Evolutionary conservation across 225 moss, liverwort and hornwort species (phyloP).

Genomic region (Asterella californica): DNA sequence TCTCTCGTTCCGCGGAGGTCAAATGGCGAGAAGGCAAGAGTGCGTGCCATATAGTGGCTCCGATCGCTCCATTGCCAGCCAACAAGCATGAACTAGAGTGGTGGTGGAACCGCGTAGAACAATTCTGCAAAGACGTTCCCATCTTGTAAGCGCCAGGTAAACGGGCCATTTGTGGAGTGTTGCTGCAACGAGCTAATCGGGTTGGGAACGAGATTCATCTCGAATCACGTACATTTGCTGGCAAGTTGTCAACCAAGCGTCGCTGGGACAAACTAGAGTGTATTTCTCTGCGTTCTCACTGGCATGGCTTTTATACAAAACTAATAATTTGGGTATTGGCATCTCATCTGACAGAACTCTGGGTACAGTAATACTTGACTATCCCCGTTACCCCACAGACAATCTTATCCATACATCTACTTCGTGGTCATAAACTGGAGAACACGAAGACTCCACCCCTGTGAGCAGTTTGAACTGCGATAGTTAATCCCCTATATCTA

Average conservation of each 20-base stretch:
- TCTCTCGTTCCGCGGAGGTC: slow-evolving; percentile 57
- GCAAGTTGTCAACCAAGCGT: neutral
- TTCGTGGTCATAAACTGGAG: neutral
- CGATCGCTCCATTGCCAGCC: slow-evolving; percentile 70
- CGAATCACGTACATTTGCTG: neutral
- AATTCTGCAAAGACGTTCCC: slow-evolving; percentile 20
- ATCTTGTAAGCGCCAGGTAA: neutral
- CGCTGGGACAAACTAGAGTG: neutral
- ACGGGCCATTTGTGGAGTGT: no score
- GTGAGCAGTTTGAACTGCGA: neutral
- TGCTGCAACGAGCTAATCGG: neutral
- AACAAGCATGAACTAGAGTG: slow-evolving; percentile 81
- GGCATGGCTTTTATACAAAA: neutral
- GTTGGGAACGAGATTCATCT: neutral
- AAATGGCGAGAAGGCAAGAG: slow-evolving; percentile 79
- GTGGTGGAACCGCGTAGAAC: slow-evolving; percentile 57
- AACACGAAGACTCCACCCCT: neutral
- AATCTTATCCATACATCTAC: neutral
- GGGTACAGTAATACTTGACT: neutral
- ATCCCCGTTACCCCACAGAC: neutral
- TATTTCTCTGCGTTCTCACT: slow-evolving; percentile 1
- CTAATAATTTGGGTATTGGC: no score
- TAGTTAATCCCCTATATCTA: neutral
- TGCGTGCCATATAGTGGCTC: slow-evolving; percentile 89
- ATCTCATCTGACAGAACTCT: neutral